phyloP scores from a whole-genome alignment of 441 rosid species.

The Brassica hybrid region DNA sequence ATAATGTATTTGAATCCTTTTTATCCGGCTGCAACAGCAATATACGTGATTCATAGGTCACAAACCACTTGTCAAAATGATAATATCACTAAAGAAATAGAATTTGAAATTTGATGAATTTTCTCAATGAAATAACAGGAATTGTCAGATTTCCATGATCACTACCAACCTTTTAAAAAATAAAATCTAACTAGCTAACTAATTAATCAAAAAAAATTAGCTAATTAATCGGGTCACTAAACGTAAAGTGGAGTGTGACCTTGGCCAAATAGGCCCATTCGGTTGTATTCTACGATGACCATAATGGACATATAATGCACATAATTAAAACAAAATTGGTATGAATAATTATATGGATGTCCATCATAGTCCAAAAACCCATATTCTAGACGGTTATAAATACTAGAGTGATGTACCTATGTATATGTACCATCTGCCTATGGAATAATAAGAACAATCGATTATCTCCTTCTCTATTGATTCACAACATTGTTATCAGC shows the following conservation, averaged over 20 bases:
- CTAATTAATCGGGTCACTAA: background rate
- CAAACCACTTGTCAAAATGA: background rate
- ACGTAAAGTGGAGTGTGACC: background rate
- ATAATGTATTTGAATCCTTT: too few species aligned
- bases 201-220: background rate
- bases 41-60: background rate
- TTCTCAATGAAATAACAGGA: background rate
- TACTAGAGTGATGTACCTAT: too few species aligned
- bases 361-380: too few species aligned
- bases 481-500: too few species aligned
- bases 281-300: background rate
- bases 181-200: background rate
- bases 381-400: too few species aligned
- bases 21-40: background rate
- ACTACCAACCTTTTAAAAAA: constrained; percentile 1
- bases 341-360: too few species aligned
- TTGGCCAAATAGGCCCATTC: background rate
- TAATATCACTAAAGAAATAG: background rate
- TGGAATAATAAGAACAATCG: too few species aligned
- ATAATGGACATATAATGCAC: background rate
- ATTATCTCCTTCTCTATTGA: too few species aligned
- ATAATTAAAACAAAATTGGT: too few species aligned
- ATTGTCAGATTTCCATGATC: background rate
- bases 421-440: too few species aligned
- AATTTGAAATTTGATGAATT: background rate